Evolutionary conservation across 2,329 filamentous ascomycete genomes (phyloP), one percentile per base, ranked within the genome.

Genomic region (Catunica adiposa): DNA sequence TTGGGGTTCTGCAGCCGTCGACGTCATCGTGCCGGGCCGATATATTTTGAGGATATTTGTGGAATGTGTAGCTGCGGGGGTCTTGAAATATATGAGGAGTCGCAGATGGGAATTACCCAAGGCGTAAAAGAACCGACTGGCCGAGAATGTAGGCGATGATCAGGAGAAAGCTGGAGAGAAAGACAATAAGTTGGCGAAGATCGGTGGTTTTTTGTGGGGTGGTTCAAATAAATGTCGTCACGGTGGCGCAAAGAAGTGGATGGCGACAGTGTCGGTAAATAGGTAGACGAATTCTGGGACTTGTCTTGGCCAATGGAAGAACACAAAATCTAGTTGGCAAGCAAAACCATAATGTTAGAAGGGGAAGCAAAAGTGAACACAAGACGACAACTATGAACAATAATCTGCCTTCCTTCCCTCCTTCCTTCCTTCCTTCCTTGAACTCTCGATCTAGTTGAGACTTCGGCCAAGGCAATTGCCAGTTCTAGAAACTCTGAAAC

Each of bases 1-100:
- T 25, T 46, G 29, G 22, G 55, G 34, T 5, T 54, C 51, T 14
- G 55, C 34, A 15, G 51, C 51, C 29, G 55, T 57, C 51, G 55
- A 57, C 23, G 51, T 51, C 55, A 57, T 57, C 14, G 23, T 51
- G 8, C 7, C 22, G 23, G 8, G 38, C 38, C 15, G 23, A 31
- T 47, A 5, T 44, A 11, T 34, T 5, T 34, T 5, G 5, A 34
- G 11, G 11, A 5, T 34, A 11, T 34, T 34, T 22, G 20, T 48
- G 6, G 3, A 48, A 48, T 22, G 5, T 23, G 20, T 14, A 48
- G 46, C 23, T 15, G 3, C 11, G 25, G 46, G 22, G 5, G 22
- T 48, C 46, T 48, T 2, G 3, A 11, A 2, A 48, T 7, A 14
- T 22, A 14, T 25, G 25, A 20, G 46, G 25, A 46, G 20, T 22